Conservation (phyloP, 306 rosid species). For the Begonia loranthoides region DNA sequence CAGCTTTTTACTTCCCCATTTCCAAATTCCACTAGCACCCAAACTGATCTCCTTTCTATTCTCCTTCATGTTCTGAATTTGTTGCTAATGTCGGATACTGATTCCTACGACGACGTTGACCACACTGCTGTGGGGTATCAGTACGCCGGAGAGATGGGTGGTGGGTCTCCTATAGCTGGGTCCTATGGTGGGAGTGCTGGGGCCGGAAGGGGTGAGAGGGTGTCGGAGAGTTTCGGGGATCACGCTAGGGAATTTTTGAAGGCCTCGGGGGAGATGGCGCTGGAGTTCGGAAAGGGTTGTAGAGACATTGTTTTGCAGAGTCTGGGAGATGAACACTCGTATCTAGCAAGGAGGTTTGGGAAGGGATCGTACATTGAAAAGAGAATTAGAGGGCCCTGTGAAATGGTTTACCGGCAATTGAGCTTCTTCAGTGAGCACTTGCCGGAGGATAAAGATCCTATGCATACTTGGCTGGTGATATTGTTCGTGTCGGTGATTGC, state of each 20-base stretch:
- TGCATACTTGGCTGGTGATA: conserved; percentile 61
- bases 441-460: conserved; percentile 89
- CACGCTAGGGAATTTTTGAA: conserved; percentile 49
- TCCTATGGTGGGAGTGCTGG: conserved; percentile 8
- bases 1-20: neutral
- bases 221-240: conserved; percentile 30
- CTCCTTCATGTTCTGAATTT: neutral
- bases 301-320: conserved; percentile 80
- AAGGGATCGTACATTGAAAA: conserved; percentile 33
- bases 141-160: neutral
- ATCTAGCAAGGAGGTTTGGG: conserved; percentile 31
- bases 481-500: conserved; percentile 42
- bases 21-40: neutral
- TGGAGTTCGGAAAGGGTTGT: conserved; percentile 79
- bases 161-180: conserved; percentile 1
- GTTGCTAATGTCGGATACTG: neutral
- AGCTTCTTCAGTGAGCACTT: conserved; percentile 40
- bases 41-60: neutral
- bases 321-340: conserved; percentile 47
- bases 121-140: neutral
- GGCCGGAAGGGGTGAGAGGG: conserved; percentile 10
- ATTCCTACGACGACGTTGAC: neutral
- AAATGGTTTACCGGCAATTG: conserved; percentile 27
- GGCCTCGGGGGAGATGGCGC: conserved; percentile 68
- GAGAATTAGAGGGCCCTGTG: conserved; percentile 30